Percentiles rank a stretch among this genome's conserved stretches.
phyloP scores from a whole-genome alignment of 2,329 filamentous ascomycete genomes.

The Aspergillus jensenii region DNA sequence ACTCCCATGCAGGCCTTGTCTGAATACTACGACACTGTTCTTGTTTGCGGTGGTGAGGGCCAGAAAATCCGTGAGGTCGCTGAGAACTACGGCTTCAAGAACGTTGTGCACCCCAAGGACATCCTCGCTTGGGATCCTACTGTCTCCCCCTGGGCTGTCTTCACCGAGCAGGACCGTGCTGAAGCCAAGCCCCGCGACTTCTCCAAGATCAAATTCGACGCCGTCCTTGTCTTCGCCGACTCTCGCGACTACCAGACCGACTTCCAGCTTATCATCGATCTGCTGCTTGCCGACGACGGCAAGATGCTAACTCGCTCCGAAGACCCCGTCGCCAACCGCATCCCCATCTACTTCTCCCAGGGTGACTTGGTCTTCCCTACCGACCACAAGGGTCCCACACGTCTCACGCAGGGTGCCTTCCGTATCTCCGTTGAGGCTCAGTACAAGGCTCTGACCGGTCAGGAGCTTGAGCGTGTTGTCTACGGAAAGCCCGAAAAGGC shows the following conservation, averaged over 20 bases:
- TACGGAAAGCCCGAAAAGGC: conserved; percentile 74
- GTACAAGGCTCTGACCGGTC: conserved; percentile 61
- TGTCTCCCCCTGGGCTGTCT: conserved; percentile 67
- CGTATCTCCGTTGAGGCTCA: conserved; percentile 72
- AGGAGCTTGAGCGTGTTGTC: conserved; percentile 71
- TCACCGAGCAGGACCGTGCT: conserved; percentile 66
- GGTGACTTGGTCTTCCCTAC: conserved; percentile 65
- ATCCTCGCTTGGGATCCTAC: conserved; percentile 68
- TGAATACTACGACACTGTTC: conserved; percentile 74
- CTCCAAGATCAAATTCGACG: conserved; percentile 68
- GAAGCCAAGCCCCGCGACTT: conserved; percentile 71
- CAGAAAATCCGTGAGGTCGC: conserved; percentile 73
- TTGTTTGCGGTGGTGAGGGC: conserved; percentile 73
- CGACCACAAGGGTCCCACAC: conserved; percentile 61
- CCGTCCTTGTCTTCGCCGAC: conserved; percentile 74
- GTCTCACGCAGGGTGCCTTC: conserved; percentile 75
- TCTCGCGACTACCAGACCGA: conserved; percentile 73
- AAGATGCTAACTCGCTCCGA: conserved; percentile 64
- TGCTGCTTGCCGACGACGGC: conserved; percentile 68
- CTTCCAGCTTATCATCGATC: conserved; percentile 74
- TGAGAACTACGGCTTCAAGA: conserved; percentile 71
- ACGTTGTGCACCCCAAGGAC: conserved; percentile 72
- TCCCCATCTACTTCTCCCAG: conserved; percentile 73
- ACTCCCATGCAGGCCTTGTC: conserved; percentile 74
- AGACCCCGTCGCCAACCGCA: conserved; percentile 64